Evolutionary conservation across 805 yeast species (phyloP).

Genomic region (Naumovozyma castellii): DNA sequence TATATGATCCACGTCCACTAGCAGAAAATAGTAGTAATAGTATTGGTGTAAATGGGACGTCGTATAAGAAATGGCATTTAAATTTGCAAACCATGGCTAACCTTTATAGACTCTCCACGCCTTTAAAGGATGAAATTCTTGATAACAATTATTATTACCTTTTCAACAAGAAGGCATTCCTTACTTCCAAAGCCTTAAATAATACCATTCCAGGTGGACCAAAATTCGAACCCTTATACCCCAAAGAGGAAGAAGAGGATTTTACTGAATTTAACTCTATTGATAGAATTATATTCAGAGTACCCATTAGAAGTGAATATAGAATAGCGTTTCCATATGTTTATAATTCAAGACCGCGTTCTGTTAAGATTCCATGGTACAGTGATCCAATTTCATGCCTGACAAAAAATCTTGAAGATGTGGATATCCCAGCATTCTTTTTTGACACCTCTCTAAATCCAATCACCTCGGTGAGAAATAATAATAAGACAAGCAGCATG

Average conservation of each 20-base stretch:
- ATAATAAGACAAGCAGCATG: constrained; percentile 9
- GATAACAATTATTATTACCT: constrained; percentile 58
- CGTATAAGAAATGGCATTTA: constrained; percentile 66
- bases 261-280: constrained; percentile 84
- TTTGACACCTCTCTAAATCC: constrained; percentile 51
- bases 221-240: constrained; percentile 77
- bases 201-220: constrained; percentile 93
- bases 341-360: constrained; percentile 67
- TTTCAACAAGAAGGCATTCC: constrained; percentile 70
- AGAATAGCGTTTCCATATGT: constrained; percentile 78
- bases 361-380: constrained; percentile 54
- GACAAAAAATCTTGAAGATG: constrained; percentile 34
- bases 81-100: constrained; percentile 52
- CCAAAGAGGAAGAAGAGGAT: constrained; percentile 63
- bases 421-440: constrained; percentile 45
- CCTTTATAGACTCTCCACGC: constrained; percentile 59
- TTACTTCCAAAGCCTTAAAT: constrained; percentile 86
- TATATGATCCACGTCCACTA: constrained; percentile 70
- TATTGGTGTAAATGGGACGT: constrained; percentile 66
- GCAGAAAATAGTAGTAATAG: constrained; percentile 39
- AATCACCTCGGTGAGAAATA: constrained; percentile 29
- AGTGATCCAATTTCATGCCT: constrained; percentile 51
- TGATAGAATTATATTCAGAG: constrained; percentile 76
- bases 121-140: constrained; percentile 49
- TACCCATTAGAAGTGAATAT: constrained; percentile 71